Base-by-base conservation (phyloP, 768 basidiomycete genomes). In the Cytidiella melzeri region DNA sequence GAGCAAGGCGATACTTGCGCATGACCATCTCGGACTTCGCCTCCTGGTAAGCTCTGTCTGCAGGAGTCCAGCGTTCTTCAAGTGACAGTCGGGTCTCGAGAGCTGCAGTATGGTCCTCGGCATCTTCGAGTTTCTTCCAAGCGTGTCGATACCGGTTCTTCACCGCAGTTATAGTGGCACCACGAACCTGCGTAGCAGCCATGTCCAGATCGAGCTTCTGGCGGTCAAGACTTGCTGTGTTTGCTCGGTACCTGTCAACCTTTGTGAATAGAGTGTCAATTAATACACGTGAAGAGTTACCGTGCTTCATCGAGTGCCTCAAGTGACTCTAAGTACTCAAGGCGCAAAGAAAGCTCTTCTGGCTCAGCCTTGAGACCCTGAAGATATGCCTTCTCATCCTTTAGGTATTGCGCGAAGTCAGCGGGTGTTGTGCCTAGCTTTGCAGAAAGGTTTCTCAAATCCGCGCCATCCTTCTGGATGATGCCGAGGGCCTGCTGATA, bases 21-120 rank as follows among this genome's bases (percentile, higher is more conserved):
- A 63, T 60, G 0, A 68, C 62, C 0, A 69, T 64, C 10, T 61
- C 45, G 10, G 30, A 11, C 13, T 37, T 15, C 23, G 42, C 28
- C 6, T 25, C 45, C n/a, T 55, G 23, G 50, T 60, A 62, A 37
- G 50, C 41, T 3, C 50, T 5, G 26, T 37, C 18, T 1, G 5
- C 42, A 0, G 54, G 48, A 5, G 28, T 43, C 63, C 62, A 63
- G 1, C 55, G 48, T 5, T 48, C 21, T 7, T 23, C 36, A 11
- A 64, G 25, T 7, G 50, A 48, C 2, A 61, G 42, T 15, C 25
- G 4, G 2, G 30, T 24, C 37, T 63, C 61, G 15, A 55, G 37
- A 1, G 36, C 36, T 15, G 24, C n/a, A 4, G 47, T 57, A 7
- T 49, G 39, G 15, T 45, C 42, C 13, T 50, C 30, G 0, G 42